Conservation (phyloP, 495 filamentous ascomycete species). For the Schizothecium vesticola region DNA sequence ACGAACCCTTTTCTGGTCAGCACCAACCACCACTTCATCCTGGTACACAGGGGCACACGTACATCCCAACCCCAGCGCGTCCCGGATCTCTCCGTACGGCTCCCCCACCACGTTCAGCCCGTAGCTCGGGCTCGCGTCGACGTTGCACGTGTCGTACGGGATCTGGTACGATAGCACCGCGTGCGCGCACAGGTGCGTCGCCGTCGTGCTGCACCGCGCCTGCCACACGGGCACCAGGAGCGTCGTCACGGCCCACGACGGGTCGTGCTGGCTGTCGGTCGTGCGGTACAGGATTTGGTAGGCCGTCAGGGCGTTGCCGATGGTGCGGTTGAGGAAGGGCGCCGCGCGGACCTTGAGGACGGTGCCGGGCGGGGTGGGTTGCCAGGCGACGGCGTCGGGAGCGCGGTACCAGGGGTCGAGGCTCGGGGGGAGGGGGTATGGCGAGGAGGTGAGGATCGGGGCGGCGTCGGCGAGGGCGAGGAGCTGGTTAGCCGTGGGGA, state of each 20-base stretch:
- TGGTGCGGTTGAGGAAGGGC: slow-evolving; percentile 35
- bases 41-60: too few relatives aligned
- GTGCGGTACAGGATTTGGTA: slow-evolving; percentile 50
- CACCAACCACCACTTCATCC: too few relatives aligned
- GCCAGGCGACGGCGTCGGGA: slow-evolving; percentile 27
- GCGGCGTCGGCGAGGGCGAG: not conserved
- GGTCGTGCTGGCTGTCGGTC: slow-evolving; percentile 38
- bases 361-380: slow-evolving; percentile 33
- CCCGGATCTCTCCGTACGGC: slow-evolving; percentile 24
- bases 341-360: slow-evolving; percentile 43
- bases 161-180: slow-evolving; percentile 43
- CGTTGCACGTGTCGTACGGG: slow-evolving; percentile 35
- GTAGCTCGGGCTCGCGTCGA: slow-evolving; percentile 30
- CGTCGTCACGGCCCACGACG: slow-evolving; percentile 47
- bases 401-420: slow-evolving; percentile 46
- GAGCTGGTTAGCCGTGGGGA: too few relatives aligned
- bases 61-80: slow-evolving; percentile 36
- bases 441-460: not conserved
- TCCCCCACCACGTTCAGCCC: slow-evolving; percentile 15
- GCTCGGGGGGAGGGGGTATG: slow-evolving; percentile 25
- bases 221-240: slow-evolving; percentile 37
- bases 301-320: slow-evolving; percentile 25
- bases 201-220: slow-evolving; percentile 1
- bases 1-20: slow-evolving; percentile 24
- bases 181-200: slow-evolving; percentile 12